Evolutionary conservation across 2,329 filamentous ascomycete genomes (phyloP).

Genomic region (Pyricularia pennisetigena): DNA sequence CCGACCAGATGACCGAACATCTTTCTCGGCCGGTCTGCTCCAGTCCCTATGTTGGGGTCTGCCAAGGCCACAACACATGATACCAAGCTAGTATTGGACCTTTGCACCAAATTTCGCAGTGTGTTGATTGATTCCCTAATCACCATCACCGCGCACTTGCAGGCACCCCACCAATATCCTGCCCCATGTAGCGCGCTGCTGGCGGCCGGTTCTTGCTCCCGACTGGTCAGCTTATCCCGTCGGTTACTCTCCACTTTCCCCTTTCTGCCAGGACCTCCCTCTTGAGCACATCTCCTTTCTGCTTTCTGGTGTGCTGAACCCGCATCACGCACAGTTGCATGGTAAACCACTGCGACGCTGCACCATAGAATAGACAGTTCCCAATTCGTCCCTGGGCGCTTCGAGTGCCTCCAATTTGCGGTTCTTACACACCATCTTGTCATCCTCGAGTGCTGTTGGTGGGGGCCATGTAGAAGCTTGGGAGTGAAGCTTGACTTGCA

Average conservation of each 20-base stretch:
- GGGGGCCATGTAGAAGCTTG: neutral
- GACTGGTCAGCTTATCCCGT: neutral
- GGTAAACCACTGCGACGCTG: neutral
- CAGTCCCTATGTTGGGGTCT: neutral
- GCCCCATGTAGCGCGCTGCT: neutral
- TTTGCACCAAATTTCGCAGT: neutral
- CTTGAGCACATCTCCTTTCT: neutral
- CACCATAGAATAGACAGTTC: neutral
- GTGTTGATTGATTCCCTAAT: neutral
- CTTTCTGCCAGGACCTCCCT: neutral
- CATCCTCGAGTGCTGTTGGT: neutral
- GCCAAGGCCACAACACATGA: neutral
- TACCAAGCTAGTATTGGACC: neutral
- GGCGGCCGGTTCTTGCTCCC: conserved; percentile 1
- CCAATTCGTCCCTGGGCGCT: neutral
- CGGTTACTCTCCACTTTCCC: conserved; percentile 5
- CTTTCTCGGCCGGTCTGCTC: neutral
- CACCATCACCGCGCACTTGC: neutral
- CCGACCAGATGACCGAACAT: neutral
- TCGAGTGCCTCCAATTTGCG: neutral
- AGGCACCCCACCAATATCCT: neutral
- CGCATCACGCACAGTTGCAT: neutral
- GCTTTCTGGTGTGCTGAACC: neutral
- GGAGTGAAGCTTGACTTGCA: neutral
- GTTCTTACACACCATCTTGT: neutral